A percentile compares a stretch with the other conserved stretches of the same genome.
Evolutionary conservation across 306 rosid species (phyloP).

Genomic region (Pueraria montana): DNA sequence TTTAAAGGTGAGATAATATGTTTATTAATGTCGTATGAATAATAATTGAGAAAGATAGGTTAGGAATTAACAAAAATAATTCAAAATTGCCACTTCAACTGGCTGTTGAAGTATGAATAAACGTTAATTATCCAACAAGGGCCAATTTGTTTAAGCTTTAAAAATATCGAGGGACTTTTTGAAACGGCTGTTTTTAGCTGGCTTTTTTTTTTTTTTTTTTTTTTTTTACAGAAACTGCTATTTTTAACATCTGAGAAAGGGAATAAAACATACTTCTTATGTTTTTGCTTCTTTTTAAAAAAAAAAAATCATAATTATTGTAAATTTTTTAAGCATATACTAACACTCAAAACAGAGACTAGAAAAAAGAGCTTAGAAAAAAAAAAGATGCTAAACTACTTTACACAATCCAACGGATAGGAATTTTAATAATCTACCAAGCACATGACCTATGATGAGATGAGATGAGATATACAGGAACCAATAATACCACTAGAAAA

Average conservation of each 20-base stretch:
- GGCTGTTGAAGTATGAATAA: not conserved
- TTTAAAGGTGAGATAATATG: not conserved
- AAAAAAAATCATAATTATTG: too few species aligned
- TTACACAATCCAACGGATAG: not conserved
- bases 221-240: not conserved
- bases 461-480: not conserved
- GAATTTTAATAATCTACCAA: constrained; percentile 36
- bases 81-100: not conserved
- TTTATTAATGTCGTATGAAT: too few species aligned
- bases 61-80: not conserved
- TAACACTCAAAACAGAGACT: too few species aligned
- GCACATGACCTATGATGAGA: constrained; percentile 48
- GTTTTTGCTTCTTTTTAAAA: too few species aligned
- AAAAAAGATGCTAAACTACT: not conserved
- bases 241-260: not conserved
- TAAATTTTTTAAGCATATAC: too few species aligned
- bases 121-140: not conserved
- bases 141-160: not conserved
- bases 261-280: too few species aligned
- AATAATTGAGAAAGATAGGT: constrained; percentile 35
- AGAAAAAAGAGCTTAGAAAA: not conserved
- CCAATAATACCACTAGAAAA: constrained; percentile 42
- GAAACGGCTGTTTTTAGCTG: not conserved
- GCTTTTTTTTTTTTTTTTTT: not conserved
- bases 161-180: not conserved